Evolutionary conservation across 495 filamentous ascomycete genomes (phyloP), one percentile per base, ranked within the genome.

Genomic region (Mytilinidion resinicola): DNA sequence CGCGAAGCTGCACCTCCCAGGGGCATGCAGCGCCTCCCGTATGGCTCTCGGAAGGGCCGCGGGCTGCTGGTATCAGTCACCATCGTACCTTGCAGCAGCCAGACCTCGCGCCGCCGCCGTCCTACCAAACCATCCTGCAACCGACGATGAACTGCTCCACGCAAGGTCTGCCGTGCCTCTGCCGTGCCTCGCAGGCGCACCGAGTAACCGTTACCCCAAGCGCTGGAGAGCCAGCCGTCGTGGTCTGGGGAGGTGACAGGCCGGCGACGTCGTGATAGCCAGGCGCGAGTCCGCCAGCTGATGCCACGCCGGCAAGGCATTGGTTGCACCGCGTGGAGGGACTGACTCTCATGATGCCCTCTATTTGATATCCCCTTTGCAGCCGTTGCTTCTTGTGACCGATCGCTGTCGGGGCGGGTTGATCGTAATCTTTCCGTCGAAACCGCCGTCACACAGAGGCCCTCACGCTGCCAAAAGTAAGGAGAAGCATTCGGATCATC

Each of bases 41-140:
- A 47, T 55, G 57, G 57, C 62, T 57, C 57, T 57, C 57, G 57
- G 57, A 55, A 51, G 17, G 44, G 53, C 47, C 53, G 50, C 36
- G 47, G 49, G 19, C 25, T 49, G 35, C 25, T 37, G 55, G 49
- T 50, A 48, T 53, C 48, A 48, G 38, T 61, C 30, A 49, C 19
- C 44, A 49, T n/a, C 34, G 62, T 65, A 55, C 62, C 62, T 65
- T 65, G 62, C 62, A 65, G 62, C 38, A 36, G 33, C 54, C 39
- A 61, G 10, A 21, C 55, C 50, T 6, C 44, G 55, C 53, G 33
- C 21, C 53, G 8, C 35, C 19, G 48, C 46, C 14, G 62, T 64
- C 49, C 37, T 19, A 60, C 57, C 14, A 4, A 35, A 57, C 38
- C 36, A 60, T 7, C n/a, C 44, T 56, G 53, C 21, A 59, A 58